These are phyloP conservation scores for Sherardia arvensis DNA, from an alignment of 257 asterid genomes.

Conservation along the genomic window DNA sequence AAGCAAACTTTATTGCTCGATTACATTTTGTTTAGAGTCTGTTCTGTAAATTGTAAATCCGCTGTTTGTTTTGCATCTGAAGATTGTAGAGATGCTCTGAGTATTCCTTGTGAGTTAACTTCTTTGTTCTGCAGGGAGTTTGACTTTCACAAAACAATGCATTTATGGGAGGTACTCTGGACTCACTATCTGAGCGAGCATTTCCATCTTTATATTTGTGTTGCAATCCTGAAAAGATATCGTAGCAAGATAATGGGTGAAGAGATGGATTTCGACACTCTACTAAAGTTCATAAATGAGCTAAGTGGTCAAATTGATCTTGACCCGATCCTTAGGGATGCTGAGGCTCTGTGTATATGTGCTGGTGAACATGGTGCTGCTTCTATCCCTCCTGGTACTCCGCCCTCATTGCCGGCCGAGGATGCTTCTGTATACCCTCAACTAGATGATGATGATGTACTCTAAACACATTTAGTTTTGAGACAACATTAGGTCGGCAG, in stretches of 20 bases:
- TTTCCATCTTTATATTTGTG: conserved; percentile 76
- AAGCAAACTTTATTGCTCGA: neutral
- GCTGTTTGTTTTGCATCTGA: neutral
- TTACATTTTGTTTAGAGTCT: neutral
- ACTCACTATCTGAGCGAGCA: conserved; percentile 84
- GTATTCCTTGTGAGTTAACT: neutral
- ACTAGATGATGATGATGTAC: conserved; percentile 66
- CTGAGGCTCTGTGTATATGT: conserved; percentile 82
- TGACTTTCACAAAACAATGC: conserved; percentile 71
- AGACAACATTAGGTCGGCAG: neutral
- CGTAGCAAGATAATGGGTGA: conserved; percentile 79
- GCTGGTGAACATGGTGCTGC: conserved; percentile 97
- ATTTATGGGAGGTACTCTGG: conserved; percentile 91
- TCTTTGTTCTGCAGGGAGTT: conserved; percentile 60
- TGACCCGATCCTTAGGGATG: conserved; percentile 76
- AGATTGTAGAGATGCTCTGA: neutral
- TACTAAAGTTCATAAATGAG: conserved; percentile 84
- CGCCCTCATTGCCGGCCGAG: conserved; percentile 80
- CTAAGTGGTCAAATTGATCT: conserved; percentile 80
- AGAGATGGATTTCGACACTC: conserved; percentile 91
- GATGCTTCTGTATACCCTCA: conserved; percentile 62
- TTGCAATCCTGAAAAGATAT: conserved; percentile 70
- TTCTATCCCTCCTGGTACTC: conserved; percentile 92
- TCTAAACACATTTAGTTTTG: conserved; percentile 21
- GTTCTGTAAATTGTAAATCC: neutral